phyloP scores from a whole-genome alignment of 164 flowering plant species.

The Litsea cubeba region DNA sequence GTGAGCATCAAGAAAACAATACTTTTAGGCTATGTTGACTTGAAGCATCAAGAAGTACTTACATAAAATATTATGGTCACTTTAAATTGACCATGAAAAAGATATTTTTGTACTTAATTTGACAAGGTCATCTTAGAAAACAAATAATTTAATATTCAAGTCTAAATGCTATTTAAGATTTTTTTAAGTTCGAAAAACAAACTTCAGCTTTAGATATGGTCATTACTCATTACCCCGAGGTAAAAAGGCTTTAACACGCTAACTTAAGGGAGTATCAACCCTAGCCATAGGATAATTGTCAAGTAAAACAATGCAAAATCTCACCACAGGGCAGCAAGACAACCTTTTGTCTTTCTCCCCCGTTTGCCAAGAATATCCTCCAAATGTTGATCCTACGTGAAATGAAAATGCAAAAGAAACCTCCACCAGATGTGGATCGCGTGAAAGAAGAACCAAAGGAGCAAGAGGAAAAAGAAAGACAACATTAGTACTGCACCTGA shows the following conservation, averaged over 20 bases:
- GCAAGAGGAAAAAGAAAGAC: too few relatives aligned
- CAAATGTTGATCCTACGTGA: too few relatives aligned
- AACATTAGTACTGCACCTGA: too few relatives aligned
- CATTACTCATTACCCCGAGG: background rate
- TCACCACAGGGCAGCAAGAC: slow-evolving; percentile 1
- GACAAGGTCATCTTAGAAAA: background rate
- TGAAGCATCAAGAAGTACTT: background rate
- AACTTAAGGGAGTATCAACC: background rate
- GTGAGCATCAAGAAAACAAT: background rate
- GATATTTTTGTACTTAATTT: background rate
- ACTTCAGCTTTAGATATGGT: background rate
- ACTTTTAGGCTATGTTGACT: background rate
- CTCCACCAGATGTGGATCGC: too few relatives aligned
- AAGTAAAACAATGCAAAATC: background rate
- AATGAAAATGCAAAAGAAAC: too few relatives aligned
- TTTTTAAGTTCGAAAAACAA: too few relatives aligned
- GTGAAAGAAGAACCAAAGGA: too few relatives aligned
- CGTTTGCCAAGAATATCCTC: background rate
- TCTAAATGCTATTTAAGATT: background rate
- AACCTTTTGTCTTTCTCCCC: background rate
- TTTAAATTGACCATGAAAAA: background rate
- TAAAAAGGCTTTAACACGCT: background rate
- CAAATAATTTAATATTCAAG: background rate
- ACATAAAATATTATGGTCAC: background rate
- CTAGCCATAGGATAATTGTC: background rate